Conservation (phyloP, 2,329 filamentous ascomycete species). For the Calonectria montana region DNA sequence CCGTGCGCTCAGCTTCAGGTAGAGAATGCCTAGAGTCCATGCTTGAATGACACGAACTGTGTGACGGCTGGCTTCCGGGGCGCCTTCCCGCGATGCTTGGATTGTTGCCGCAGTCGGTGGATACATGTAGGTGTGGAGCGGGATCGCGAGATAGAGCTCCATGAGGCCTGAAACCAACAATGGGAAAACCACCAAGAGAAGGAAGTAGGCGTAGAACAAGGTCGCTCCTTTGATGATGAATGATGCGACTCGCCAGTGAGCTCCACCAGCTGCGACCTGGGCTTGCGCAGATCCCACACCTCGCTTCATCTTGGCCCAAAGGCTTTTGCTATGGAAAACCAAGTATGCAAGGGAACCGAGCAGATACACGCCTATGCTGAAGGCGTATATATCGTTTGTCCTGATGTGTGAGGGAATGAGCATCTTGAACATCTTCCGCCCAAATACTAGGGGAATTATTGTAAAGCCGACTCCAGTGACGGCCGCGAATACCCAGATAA, state of each 20-base stretch:
- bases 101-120: constrained; percentile 45
- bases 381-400: constrained; percentile 96
- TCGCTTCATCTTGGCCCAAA: constrained; percentile 47
- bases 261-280: constrained; percentile 36
- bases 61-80: constrained; percentile 58
- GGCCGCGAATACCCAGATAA: constrained; percentile 94
- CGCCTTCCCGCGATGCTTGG: constrained; percentile 41
- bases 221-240: constrained; percentile 50
- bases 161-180: constrained; percentile 82
- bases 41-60: constrained; percentile 90
- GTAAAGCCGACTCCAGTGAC: constrained; percentile 87
- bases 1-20: constrained; percentile 82
- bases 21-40: constrained; percentile 93
- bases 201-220: constrained; percentile 79
- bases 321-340: constrained; percentile 61
- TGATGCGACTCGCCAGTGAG: constrained; percentile 39
- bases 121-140: constrained; percentile 83
- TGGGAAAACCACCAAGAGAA: constrained; percentile 83
- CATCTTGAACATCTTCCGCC: constrained; percentile 79
- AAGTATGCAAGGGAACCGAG: constrained; percentile 77
- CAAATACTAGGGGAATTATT: constrained; percentile 86
- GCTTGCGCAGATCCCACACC: constrained; percentile 42
- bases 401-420: constrained; percentile 77
- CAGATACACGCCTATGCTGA: constrained; percentile 88
- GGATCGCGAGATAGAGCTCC: constrained; percentile 90